These are phyloP conservation scores for Glycine tomentella DNA, from an alignment of 306 rosid genomes.

Conservation along the genomic window DNA sequence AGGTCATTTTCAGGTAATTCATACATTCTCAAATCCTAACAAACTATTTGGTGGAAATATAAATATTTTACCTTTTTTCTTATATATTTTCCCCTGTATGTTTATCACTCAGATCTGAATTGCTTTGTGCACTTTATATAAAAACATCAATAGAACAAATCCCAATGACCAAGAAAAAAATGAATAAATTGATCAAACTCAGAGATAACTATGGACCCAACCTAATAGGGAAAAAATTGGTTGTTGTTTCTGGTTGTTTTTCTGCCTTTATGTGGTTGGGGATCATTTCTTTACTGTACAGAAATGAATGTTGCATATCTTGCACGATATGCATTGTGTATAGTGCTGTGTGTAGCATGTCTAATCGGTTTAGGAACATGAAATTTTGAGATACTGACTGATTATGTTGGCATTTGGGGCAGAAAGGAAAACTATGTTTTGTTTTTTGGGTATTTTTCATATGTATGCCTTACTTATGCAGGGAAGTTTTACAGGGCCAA, in stretches of 20 bases:
- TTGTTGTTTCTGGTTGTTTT: neutral
- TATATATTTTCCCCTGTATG: neutral
- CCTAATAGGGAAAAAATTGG: neutral
- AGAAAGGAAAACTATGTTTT: conserved; percentile 31
- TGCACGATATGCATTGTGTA: conserved; percentile 4
- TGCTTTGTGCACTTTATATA: conserved; percentile 17
- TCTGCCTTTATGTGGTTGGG: conserved; percentile 8
- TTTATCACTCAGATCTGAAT: conserved; percentile 25
- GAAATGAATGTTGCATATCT: conserved; percentile 27
- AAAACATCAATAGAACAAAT: conserved; percentile 15
- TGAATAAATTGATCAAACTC: neutral
- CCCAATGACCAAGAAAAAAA: conserved; percentile 15
- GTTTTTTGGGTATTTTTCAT: conserved; percentile 51
- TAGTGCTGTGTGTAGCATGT: conserved; percentile 19
- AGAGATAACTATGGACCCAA: conserved; percentile 10
- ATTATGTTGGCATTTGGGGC: conserved; percentile 31
- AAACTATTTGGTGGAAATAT: conserved; percentile 17
- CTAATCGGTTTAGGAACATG: conserved; percentile 27
- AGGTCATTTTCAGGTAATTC: conserved; percentile 90
- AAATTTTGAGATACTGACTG: conserved; percentile 23
- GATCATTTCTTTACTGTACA: conserved; percentile 9
- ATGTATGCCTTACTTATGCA: conserved; percentile 73
- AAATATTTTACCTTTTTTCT: neutral
- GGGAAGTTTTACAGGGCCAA: conserved; percentile 99
- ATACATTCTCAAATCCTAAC: conserved; percentile 37